Conservation (phyloP, 2,329 filamentous ascomycete genomes). For the Graphilbum fragrans region DNA sequence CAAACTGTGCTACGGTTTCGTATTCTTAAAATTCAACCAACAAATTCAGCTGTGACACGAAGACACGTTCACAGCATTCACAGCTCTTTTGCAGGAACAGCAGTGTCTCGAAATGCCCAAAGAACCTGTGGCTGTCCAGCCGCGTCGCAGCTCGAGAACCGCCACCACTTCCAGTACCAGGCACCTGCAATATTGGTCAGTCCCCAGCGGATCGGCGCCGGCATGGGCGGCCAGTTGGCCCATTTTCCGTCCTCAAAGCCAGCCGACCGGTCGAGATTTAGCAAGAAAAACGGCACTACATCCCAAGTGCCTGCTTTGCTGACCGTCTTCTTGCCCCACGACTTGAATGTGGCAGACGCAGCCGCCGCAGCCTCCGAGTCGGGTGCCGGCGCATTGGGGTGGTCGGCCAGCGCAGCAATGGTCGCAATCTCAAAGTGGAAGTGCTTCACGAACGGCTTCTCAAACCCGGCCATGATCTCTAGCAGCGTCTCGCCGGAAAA, state of each 20-base stretch:
- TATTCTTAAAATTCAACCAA: no score
- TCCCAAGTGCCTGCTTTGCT: conserved; percentile 46
- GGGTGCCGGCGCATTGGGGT: conserved; percentile 36
- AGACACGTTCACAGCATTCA: background rate
- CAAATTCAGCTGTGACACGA: no score
- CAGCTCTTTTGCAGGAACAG: conserved; percentile 1
- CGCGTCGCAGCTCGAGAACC: conserved; percentile 50
- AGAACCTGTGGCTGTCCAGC: conserved; percentile 39
- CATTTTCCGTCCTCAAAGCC: conserved; percentile 42
- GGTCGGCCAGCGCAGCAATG: conserved; percentile 34
- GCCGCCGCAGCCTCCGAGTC: conserved; percentile 30
- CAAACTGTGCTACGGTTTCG: no score
- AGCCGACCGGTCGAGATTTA: conserved; percentile 47
- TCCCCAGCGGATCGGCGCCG: conserved; percentile 44
- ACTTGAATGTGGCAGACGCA: conserved; percentile 40
- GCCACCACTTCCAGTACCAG: conserved; percentile 47
- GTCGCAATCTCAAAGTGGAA: conserved; percentile 43
- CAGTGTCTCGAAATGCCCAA: conserved; percentile 28
- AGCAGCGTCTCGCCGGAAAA: conserved; percentile 32
- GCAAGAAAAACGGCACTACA: conserved; percentile 51
- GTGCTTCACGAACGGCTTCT: conserved; percentile 36
- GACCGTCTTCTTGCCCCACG: conserved; percentile 52
- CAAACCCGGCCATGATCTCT: conserved; percentile 37
- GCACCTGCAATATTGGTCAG: conserved; percentile 46
- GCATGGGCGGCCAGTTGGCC: conserved; percentile 54